Conservation (phyloP, 176 grass and related monocot species). For the Zoysia pacifica region DNA sequence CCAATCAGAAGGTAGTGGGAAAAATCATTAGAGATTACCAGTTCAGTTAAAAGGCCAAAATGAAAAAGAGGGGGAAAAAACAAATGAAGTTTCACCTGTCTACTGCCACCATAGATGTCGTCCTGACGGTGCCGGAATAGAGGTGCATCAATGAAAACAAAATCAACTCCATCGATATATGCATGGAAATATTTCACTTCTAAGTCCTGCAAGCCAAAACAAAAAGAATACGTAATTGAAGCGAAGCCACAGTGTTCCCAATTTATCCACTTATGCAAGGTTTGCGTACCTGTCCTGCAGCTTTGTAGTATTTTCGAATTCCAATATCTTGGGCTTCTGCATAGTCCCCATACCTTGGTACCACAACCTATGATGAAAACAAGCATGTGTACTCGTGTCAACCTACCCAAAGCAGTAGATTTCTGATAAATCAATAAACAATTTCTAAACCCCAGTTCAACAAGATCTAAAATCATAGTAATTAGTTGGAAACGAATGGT, state of each 20-base stretch:
- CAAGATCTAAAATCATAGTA: not conserved
- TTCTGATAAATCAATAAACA: not conserved
- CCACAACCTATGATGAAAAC: constrained; percentile 69
- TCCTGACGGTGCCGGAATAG: constrained; percentile 59
- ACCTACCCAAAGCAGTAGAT: not conserved
- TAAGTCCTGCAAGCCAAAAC: constrained; percentile 59
- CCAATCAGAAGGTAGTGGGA: not conserved
- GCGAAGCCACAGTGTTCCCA: not conserved
- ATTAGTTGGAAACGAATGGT: not conserved
- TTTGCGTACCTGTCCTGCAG: constrained; percentile 68
- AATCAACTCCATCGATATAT: constrained; percentile 91
- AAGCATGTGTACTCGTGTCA: constrained; percentile 20
- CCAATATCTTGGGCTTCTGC: constrained; percentile 65
- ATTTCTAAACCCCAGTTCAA: not conserved
- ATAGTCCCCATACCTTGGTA: constrained; percentile 86
- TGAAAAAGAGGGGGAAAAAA: not conserved
- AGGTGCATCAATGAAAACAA: constrained; percentile 81
- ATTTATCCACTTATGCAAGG: not conserved
- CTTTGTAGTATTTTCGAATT: constrained; percentile 78
- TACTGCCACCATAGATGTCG: constrained; percentile 77
- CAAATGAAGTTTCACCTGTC: constrained; percentile 48
- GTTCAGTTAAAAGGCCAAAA: constrained; percentile 6
- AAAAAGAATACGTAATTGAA: not conserved
- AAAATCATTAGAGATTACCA: constrained; percentile 18
- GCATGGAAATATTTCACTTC: constrained; percentile 90